Evolutionary conservation across 2,329 filamentous ascomycete genomes (phyloP).

Genomic region (Aspergillus sp.): DNA sequence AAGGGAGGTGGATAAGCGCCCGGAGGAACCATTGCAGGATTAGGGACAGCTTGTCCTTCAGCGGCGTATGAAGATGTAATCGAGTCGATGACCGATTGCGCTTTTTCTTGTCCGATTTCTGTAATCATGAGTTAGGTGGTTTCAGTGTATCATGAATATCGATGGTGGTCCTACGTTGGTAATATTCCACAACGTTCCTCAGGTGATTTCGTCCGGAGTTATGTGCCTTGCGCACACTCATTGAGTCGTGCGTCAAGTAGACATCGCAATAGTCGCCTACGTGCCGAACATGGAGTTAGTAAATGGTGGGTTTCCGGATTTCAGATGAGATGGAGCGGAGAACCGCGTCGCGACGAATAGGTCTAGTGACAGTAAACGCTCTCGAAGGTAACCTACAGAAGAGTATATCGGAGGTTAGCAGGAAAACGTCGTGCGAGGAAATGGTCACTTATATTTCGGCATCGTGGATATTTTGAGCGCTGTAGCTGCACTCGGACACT

Average conservation of each 20-base stretch:
- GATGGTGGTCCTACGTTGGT: slow-evolving; percentile 68
- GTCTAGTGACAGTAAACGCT: not conserved
- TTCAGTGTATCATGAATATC: not conserved
- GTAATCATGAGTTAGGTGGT: slow-evolving; percentile 6
- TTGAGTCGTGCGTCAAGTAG: slow-evolving; percentile 99
- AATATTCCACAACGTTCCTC: slow-evolving; percentile 97
- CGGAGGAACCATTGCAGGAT: slow-evolving; percentile 73
- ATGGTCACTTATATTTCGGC: slow-evolving; percentile 75
- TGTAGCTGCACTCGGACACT: slow-evolving; percentile 5
- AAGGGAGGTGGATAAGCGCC: slow-evolving; percentile 56
- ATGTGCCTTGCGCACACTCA: slow-evolving; percentile 98
- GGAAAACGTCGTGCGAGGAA: not conserved
- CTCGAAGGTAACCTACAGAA: slow-evolving; percentile 58
- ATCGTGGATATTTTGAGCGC: slow-evolving; percentile 54
- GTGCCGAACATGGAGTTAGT: slow-evolving; percentile 7
- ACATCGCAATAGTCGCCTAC: slow-evolving; percentile 97
- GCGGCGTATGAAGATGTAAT: slow-evolving; percentile 95
- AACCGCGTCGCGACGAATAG: not conserved
- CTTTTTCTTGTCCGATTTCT: slow-evolving; percentile 99
- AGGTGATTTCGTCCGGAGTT: slow-evolving; percentile 96
- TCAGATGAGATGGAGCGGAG: not conserved
- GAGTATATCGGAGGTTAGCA: slow-evolving; percentile 56
- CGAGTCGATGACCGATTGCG: slow-evolving; percentile 95
- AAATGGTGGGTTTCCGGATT: slow-evolving; percentile 1
- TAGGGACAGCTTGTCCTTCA: slow-evolving; percentile 82